These are phyloP conservation scores for Ascoidea tarda DNA, from an alignment of 805 yeast species.

Conservation along the genomic window DNA sequence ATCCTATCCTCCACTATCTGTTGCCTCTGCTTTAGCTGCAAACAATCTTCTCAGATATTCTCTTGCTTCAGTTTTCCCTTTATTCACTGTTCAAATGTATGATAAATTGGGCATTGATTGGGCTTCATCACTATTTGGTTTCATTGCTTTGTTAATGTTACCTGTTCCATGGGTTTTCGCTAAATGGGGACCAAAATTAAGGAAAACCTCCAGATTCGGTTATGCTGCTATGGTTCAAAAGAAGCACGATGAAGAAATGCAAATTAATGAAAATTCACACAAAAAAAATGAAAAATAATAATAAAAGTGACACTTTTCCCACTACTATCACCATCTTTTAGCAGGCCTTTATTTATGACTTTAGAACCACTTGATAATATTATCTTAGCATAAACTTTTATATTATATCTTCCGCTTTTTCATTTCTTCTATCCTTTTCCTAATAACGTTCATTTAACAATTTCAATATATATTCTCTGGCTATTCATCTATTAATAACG, in stretches of 20 bases:
- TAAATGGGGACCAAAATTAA: slow-evolving; percentile 40
- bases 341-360: too few species aligned
- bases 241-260: slow-evolving; percentile 26
- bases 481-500: too few species aligned
- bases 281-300: too few species aligned
- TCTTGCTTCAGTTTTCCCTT: slow-evolving; percentile 68
- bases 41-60: slow-evolving; percentile 68
- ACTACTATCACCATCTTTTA: too few species aligned
- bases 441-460: too few species aligned
- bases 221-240: slow-evolving; percentile 36
- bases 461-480: too few species aligned
- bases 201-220: slow-evolving; percentile 45
- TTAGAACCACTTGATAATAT: too few species aligned
- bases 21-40: slow-evolving; percentile 86
- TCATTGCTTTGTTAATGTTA: slow-evolving; percentile 52
- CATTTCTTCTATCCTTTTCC: too few species aligned
- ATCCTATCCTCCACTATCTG: slow-evolving; percentile 59
- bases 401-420: too few species aligned
- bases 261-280: too few species aligned
- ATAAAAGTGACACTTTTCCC: too few species aligned
- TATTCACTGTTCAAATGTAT: slow-evolving; percentile 80
- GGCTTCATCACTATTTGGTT: slow-evolving; percentile 60
- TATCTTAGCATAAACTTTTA: too few species aligned
- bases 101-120: slow-evolving; percentile 54
- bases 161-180: slow-evolving; percentile 67